Conservation (phyloP, 495 filamentous ascomycete genomes). For the Coniosporium apollinis region DNA sequence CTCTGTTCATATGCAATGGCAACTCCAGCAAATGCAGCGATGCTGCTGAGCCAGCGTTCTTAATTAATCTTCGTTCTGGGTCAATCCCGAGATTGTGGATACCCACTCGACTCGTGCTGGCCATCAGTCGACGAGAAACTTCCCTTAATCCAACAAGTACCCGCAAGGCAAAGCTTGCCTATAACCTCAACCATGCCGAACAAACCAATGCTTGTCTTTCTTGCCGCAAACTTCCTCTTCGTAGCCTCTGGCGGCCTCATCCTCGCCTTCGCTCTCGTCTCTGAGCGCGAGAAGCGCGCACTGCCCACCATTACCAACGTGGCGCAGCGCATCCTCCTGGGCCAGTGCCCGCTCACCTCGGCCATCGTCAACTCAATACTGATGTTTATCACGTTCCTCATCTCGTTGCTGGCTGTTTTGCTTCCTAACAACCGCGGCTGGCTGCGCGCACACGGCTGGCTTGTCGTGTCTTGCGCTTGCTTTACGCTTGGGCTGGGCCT, state of each 20-base stretch:
- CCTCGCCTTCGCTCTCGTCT: conserved; percentile 43
- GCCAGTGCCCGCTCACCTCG: conserved; percentile 42
- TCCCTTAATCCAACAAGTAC: too few species aligned
- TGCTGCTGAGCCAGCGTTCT: too few species aligned
- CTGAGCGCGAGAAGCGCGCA: conserved; percentile 29
- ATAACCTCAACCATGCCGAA: conserved; percentile 11
- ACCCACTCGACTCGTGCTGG: too few species aligned
- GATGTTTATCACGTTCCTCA: conserved; percentile 36
- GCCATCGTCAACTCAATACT: conserved; percentile 50
- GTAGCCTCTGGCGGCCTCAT: conserved; percentile 44
- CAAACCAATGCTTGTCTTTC: conserved; percentile 18
- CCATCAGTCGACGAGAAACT: too few species aligned
- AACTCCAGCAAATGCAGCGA: too few species aligned
- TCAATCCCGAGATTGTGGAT: too few species aligned
- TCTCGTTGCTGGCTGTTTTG: conserved; percentile 23
- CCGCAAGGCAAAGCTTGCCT: too few species aligned
- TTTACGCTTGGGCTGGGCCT: conserved; percentile 51
- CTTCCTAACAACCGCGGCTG: conserved; percentile 22
- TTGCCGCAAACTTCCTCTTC: conserved; percentile 38
- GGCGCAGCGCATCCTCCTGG: conserved; percentile 44
- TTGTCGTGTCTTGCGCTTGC: conserved; percentile 40
- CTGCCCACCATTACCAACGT: conserved; percentile 35
- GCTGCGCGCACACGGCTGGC: conserved; percentile 34
- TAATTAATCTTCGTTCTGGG: too few species aligned
- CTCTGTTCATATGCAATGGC: too few species aligned